Percentiles rank a stretch among this genome's conserved stretches.
phyloP scores from a whole-genome alignment of 148 eudicot species.

The Persicaria tinctoria region DNA sequence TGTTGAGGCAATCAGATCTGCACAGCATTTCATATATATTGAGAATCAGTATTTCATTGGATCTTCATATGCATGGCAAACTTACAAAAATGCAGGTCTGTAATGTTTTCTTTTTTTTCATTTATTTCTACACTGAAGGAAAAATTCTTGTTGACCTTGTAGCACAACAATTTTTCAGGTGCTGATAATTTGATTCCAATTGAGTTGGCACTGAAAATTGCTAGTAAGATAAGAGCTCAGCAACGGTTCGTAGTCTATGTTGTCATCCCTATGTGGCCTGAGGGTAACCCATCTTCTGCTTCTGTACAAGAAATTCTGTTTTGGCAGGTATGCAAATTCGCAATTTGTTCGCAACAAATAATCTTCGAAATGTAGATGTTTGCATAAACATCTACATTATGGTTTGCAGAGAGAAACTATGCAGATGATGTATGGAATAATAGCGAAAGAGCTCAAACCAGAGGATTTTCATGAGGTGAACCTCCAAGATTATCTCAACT shows the following conservation, averaged over 20 bases:
- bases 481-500: conserved; percentile 74
- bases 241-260: conserved; percentile 55
- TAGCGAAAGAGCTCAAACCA: conserved; percentile 59
- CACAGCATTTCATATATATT: conserved; percentile 58
- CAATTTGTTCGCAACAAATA: too few species aligned
- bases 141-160: too few species aligned
- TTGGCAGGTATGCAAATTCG: conserved; percentile 45
- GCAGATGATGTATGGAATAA: conserved; percentile 55
- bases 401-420: conserved; percentile 39
- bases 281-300: conserved; percentile 47
- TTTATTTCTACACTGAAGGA: too few species aligned
- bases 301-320: conserved; percentile 58
- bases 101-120: too few species aligned
- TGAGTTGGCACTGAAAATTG: conserved; percentile 52
- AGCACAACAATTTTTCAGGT: conserved; percentile 19
- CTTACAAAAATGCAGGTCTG: conserved; percentile 42
- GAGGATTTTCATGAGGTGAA: conserved; percentile 37
- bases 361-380: too few species aligned
- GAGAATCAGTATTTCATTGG: conserved; percentile 68
- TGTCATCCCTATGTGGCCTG: conserved; percentile 77
- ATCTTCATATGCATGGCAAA: conserved; percentile 55
- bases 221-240: conserved; percentile 50
- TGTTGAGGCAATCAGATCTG: conserved; percentile 59
- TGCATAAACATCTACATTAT: too few species aligned
- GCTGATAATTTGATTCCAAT: conserved; percentile 61